A percentile compares a stretch with the other conserved stretches of the same genome.
These are phyloP conservation scores for Xylaria sp. DNA, from an alignment of 2,329 filamentous ascomycete species.

Conservation along the genomic window DNA sequence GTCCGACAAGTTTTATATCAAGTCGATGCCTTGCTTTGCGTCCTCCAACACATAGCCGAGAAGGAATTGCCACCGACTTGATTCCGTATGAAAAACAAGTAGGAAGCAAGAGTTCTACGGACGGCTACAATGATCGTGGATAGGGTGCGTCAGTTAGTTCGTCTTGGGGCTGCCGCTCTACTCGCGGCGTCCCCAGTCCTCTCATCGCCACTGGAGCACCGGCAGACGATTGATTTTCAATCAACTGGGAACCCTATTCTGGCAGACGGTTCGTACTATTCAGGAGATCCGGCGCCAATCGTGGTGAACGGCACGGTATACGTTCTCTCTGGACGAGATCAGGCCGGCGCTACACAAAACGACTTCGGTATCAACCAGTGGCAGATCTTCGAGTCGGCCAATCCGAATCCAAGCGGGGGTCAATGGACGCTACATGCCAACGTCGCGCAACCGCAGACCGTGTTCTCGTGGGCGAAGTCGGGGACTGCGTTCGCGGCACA, in stretches of 20 bases:
- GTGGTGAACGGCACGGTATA: slow-evolving; percentile 52
- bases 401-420: slow-evolving; percentile 47
- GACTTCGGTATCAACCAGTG: slow-evolving; percentile 53
- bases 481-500: slow-evolving; percentile 53
- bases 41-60: background rate
- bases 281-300: slow-evolving; percentile 53
- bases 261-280: slow-evolving; percentile 52
- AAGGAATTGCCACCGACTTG: background rate
- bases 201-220: slow-evolving; percentile 20
- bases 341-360: slow-evolving; percentile 46
- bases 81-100: background rate
- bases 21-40: background rate
- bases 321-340: slow-evolving; percentile 51
- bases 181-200: background rate
- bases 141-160: slow-evolving; percentile 6
- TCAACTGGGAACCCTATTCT: slow-evolving; percentile 53
- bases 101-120: background rate
- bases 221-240: slow-evolving; percentile 37
- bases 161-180: slow-evolving; percentile 10
- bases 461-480: slow-evolving; percentile 50
- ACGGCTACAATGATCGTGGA: background rate
- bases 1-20: background rate
- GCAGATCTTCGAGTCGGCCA: slow-evolving; percentile 49
- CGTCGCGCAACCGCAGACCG: slow-evolving; percentile 46
- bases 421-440: slow-evolving; percentile 50